These are phyloP conservation scores for Phoenix roebelenii DNA, from an alignment of 176 grass and related monocot genomes.

Conservation along the genomic window DNA sequence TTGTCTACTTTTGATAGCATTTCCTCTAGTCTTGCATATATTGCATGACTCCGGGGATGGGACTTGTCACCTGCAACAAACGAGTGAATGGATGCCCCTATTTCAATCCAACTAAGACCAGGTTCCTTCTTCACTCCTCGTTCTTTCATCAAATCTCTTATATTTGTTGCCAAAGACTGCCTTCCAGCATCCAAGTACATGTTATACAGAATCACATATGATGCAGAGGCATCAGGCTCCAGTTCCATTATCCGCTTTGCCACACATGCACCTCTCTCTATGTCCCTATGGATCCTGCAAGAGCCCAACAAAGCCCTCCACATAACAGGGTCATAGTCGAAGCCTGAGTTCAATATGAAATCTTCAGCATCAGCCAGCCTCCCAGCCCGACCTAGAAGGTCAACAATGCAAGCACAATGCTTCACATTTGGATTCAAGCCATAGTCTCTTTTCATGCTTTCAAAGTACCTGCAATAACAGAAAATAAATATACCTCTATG, in stretches of 20 bases:
- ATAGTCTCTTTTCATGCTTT: constrained; percentile 44
- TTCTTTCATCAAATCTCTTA: constrained; percentile 60
- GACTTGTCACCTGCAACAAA: constrained; percentile 53
- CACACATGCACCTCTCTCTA: constrained; percentile 34
- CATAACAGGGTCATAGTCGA: constrained; percentile 33
- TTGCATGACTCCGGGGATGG: constrained; percentile 36
- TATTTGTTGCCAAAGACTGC: constrained; percentile 36
- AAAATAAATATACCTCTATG: constrained; percentile 2
- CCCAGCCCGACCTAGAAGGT: constrained; percentile 58
- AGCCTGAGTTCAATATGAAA: constrained; percentile 40
- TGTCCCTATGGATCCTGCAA: constrained; percentile 50
- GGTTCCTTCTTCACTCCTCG: constrained; percentile 69
- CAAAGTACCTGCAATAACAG: constrained; percentile 36
- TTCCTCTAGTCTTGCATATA: constrained; percentile 42
- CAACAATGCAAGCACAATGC: constrained; percentile 64
- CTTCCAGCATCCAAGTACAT: constrained; percentile 50
- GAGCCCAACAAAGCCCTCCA: constrained; percentile 56
- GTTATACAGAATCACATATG: constrained; percentile 60
- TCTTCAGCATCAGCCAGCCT: constrained; percentile 57
- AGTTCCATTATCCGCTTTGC: constrained; percentile 45
- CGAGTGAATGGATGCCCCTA: constrained; percentile 45
- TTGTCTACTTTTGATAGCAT: constrained; percentile 53
- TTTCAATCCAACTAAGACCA: constrained; percentile 58
- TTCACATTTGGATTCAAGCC: constrained; percentile 40
- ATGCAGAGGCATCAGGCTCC: constrained; percentile 40